Conservation (phyloP, 176 grass and related monocot species). For the Metroxylon sagu region DNA sequence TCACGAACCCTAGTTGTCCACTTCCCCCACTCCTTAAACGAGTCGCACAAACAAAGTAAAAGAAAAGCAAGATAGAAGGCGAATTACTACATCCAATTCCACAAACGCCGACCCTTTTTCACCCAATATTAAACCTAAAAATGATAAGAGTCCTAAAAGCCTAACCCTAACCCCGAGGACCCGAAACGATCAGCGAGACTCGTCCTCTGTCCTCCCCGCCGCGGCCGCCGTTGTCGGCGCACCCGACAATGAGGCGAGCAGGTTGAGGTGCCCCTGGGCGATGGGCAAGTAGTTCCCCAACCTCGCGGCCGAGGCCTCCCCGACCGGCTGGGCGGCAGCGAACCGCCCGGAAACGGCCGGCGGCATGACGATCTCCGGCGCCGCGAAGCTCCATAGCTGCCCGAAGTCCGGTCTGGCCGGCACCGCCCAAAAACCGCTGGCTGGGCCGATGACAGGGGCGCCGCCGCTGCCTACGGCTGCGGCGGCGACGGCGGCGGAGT, state of each 20-base stretch:
- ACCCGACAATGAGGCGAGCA: constrained; percentile 13
- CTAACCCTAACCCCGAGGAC: background rate
- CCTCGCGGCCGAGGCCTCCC: constrained; percentile 12
- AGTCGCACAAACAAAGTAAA: too few relatives aligned
- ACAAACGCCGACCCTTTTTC: too few relatives aligned
- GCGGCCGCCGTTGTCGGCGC: background rate
- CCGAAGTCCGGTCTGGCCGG: background rate
- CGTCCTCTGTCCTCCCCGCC: background rate
- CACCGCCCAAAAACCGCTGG: background rate
- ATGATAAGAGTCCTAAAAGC: too few relatives aligned
- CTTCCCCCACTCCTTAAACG: too few relatives aligned
- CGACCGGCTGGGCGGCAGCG: background rate
- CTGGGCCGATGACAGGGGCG: too few relatives aligned
- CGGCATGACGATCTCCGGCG: background rate
- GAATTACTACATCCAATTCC: too few relatives aligned
- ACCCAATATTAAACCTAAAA: too few relatives aligned
- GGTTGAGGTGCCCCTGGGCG: background rate
- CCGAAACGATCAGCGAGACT: background rate
- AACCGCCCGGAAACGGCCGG: background rate
- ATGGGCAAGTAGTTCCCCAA: constrained; percentile 16
- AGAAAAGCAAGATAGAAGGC: too few relatives aligned
- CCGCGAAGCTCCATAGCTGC: constrained; percentile 1
- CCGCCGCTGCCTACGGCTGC: too few relatives aligned
- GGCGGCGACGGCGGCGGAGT: background rate
- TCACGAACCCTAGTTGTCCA: too few relatives aligned